Conservation (phyloP, 768 basidiomycete species). For the Russula sp. region DNA sequence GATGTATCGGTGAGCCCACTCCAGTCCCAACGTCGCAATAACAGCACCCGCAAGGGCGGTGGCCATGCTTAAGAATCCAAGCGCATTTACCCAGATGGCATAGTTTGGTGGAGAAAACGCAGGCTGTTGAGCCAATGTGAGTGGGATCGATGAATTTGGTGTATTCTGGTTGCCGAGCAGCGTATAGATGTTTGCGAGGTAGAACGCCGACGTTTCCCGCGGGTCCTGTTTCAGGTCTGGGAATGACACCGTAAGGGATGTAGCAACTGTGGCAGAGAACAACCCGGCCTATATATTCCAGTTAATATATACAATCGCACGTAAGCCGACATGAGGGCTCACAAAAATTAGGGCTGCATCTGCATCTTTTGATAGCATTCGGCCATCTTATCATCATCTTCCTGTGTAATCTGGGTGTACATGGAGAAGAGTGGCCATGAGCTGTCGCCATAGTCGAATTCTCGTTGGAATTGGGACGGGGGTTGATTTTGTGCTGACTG, state of each 20-base stretch:
- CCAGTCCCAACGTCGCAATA: not conserved
- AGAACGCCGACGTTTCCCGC: not conserved
- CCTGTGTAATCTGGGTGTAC: not conserved
- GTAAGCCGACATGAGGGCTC: not conserved
- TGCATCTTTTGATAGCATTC: not conserved
- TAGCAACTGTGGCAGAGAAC: not conserved
- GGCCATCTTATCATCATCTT: slow-evolving; percentile 2
- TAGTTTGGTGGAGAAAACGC: not conserved
- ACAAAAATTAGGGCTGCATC: not conserved
- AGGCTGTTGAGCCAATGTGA: not conserved
- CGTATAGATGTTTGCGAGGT: not conserved
- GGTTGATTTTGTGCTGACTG: not conserved
- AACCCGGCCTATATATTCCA: not conserved
- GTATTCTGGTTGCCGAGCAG: not conserved
- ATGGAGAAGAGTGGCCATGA: not conserved
- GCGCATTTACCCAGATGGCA: not conserved
- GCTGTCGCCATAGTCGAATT: not conserved
- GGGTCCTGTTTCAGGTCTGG: not conserved
- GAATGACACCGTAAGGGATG: not conserved
- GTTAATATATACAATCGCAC: not conserved
- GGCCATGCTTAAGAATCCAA: no score
- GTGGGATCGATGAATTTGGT: not conserved
- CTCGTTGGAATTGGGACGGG: not conserved
- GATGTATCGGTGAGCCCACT: no score
- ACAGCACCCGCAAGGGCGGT: not conserved